Conservation (phyloP, 805 yeast species). For the Monosporozyma servazzii region DNA sequence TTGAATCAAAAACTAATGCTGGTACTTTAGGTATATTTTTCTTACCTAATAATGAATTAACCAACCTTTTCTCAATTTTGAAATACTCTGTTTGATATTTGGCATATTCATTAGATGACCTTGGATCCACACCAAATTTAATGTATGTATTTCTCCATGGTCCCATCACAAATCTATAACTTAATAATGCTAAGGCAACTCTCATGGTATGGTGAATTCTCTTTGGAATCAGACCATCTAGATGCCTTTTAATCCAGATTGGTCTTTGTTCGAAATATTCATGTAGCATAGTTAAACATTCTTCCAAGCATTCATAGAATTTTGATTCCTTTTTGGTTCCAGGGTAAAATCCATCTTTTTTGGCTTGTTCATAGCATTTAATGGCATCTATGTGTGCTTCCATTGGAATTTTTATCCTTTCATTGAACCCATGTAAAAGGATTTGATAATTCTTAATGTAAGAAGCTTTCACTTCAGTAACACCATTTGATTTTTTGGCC, state of each 20-base stretch:
- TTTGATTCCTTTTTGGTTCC: conserved; percentile 28
- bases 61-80: conserved; percentile 29
- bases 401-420: conserved; percentile 38
- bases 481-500: conserved; percentile 46
- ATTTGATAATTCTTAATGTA: conserved; percentile 36
- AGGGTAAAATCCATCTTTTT: conserved; percentile 25
- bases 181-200: conserved; percentile 74
- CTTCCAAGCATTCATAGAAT: conserved; percentile 24
- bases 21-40: conserved; percentile 28
- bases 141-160: conserved; percentile 92
- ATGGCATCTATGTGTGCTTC: conserved; percentile 43
- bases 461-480: conserved; percentile 36
- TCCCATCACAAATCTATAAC: conserved; percentile 77
- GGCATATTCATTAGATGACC: conserved; percentile 43
- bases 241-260: conserved; percentile 74
- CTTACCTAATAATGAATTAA: conserved; percentile 19
- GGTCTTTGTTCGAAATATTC: conserved; percentile 62
- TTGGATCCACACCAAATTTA: conserved; percentile 71
- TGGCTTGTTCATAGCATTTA: conserved; percentile 35
- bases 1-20: conserved; percentile 26
- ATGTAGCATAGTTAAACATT: conserved; percentile 26
- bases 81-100: conserved; percentile 81
- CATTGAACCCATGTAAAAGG: conserved; percentile 37
- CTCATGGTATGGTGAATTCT: conserved; percentile 39
- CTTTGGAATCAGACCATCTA: conserved; percentile 45